Percentiles rank a stretch among this genome's conserved stretches.
Evolutionary conservation across 163 green algal species (phyloP).

Genomic region (Volvox carteri): DNA sequence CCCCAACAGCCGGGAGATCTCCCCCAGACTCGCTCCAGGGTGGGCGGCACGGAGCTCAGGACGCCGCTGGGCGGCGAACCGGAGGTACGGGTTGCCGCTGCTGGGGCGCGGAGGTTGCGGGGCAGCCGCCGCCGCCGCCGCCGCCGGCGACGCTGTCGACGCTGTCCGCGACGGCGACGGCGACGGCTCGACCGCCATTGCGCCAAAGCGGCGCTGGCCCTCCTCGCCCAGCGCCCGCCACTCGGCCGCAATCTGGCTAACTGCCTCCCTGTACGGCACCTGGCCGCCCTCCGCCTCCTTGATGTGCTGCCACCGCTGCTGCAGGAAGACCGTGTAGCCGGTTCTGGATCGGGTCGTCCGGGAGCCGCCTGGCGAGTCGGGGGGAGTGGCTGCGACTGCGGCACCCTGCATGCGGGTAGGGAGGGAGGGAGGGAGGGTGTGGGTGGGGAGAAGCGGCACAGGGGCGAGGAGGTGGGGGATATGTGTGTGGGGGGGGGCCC

Average conservation of each 20-base stretch:
- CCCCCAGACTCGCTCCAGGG: not conserved
- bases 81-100: conserved; percentile 37
- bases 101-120: not conserved
- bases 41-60: conserved; percentile 19
- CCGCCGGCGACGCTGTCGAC: not conserved
- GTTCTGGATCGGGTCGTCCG: not conserved
- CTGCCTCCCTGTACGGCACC: not conserved
- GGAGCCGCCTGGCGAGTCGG: no score
- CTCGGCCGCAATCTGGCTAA: conserved; percentile 39
- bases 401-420: not conserved
- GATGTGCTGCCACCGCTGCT: conserved; percentile 28
- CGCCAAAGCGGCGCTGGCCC: not conserved
- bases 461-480: not conserved
- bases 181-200: not conserved
- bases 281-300: not conserved
- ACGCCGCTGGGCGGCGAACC: conserved; percentile 51
- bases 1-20: conserved; percentile 29
- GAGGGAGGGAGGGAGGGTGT: not conserved
- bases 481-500: no score
- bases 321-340: conserved; percentile 13
- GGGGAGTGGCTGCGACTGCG: not conserved
- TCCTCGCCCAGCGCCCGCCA: conserved; percentile 42
- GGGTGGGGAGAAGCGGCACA: not conserved
- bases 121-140: not conserved
- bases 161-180: not conserved